Evolutionary conservation across 78 protist genomes (phyloP).

Genomic region (Chrysochromulina parva): DNA sequence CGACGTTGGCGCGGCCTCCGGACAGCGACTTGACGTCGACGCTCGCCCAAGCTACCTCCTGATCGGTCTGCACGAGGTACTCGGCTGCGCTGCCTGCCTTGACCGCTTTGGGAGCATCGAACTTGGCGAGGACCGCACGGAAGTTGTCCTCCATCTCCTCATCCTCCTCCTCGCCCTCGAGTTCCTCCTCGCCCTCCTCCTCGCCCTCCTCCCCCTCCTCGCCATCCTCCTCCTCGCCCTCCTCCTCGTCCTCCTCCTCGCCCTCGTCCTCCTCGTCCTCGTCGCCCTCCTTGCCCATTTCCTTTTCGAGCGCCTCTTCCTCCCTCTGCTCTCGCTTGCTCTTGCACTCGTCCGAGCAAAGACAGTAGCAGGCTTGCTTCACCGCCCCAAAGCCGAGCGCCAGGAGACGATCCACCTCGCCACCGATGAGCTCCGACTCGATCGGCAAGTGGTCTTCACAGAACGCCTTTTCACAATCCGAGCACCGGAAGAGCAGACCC

Average conservation of each 20-base stretch:
- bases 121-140: not conserved
- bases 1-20: too few relatives aligned
- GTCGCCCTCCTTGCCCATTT: not conserved
- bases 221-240: constrained; percentile 26
- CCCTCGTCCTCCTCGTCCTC: constrained; percentile 2
- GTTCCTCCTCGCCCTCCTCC: not conserved
- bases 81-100: not conserved
- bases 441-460: constrained; percentile 20
- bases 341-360: not conserved
- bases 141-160: not conserved
- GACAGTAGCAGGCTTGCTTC: not conserved
- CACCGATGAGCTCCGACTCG: not conserved
- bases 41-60: not conserved
- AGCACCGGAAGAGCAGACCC: constrained; percentile 45
- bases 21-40: not conserved
- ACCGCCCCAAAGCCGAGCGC: not conserved
- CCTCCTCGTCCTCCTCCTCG: constrained; percentile 21
- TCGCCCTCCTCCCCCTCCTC: not conserved
- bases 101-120: not conserved
- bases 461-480: not conserved
- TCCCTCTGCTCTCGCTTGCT: not conserved
- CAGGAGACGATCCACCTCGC: not conserved
- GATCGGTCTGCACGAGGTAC: not conserved
- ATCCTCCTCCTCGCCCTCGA: not conserved
- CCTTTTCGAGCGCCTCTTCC: not conserved